A percentile compares a stretch with the other conserved stretches of the same genome.
Evolutionary conservation across 257 asterid genomes (phyloP).

Genomic region (Eucommia ulmoides): DNA sequence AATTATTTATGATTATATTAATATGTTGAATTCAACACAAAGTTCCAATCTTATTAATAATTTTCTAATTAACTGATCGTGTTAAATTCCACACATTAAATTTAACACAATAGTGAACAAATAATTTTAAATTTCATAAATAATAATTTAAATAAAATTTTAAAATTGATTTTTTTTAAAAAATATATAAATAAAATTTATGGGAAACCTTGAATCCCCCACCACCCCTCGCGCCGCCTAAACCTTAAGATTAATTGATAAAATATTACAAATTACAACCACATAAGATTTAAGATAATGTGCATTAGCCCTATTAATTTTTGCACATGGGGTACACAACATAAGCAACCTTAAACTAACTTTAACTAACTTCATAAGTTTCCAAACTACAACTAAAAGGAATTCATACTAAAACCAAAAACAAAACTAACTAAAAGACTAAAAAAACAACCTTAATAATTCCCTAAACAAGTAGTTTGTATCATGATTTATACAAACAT

Average conservation of each 20-base stretch:
- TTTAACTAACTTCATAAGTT: not conserved
- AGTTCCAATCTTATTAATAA: too few species aligned
- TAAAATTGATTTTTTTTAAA: too few species aligned
- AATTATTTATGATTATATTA: too few species aligned
- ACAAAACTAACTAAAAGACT: not conserved
- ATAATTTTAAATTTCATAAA: too few species aligned
- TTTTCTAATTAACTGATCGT: too few species aligned
- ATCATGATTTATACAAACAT: constrained; percentile 18
- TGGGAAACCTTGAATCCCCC: not conserved
- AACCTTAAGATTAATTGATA: not conserved
- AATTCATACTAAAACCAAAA: not conserved
- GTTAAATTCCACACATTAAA: too few species aligned
- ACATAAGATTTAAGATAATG: too few species aligned
- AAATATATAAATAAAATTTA: too few species aligned
- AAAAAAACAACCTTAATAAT: not conserved
- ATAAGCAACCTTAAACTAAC: not conserved
- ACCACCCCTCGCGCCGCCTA: not conserved
- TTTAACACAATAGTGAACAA: too few species aligned
- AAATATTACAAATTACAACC: not conserved
- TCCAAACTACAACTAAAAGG: not conserved
- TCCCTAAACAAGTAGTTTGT: not conserved
- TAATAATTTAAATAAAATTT: too few species aligned
- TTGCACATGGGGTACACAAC: not conserved
- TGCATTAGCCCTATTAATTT: too few species aligned
- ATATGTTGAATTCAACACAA: too few species aligned